Conservation (phyloP, 345 rosid genomes). For the Ceriops decandra region DNA sequence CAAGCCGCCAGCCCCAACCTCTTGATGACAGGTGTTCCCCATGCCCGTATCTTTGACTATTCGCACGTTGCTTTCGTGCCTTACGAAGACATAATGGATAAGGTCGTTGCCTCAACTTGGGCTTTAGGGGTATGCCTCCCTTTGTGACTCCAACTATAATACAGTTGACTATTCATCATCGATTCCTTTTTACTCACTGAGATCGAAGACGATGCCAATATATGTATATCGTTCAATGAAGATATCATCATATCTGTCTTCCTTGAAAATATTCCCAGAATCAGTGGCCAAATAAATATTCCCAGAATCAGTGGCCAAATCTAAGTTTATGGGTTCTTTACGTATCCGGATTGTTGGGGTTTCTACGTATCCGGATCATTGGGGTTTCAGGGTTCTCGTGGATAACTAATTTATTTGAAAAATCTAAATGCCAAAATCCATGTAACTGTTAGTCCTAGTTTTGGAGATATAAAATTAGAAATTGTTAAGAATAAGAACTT, state of each 20-base stretch:
- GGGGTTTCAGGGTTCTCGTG: too few species aligned
- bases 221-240: background rate
- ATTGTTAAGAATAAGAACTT: too few species aligned
- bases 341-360: too few species aligned
- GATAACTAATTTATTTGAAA: too few species aligned
- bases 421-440: too few species aligned
- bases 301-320: background rate
- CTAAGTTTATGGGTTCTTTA: background rate
- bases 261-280: background rate
- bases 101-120: conserved; percentile 30
- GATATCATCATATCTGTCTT: background rate
- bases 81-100: conserved; percentile 26
- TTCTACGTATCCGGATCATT: too few species aligned
- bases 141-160: background rate
- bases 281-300: background rate
- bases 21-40: conserved; percentile 20
- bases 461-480: too few species aligned
- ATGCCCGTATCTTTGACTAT: conserved; percentile 16
- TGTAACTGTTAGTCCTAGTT: too few species aligned
- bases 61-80: conserved; percentile 8
- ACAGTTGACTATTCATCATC: too few species aligned
- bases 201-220: conserved; percentile 1
- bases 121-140: conserved; percentile 13
- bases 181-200: background rate
- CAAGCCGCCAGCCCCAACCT: conserved; percentile 22